Percentiles rank a stretch among this genome's conserved stretches.
These are phyloP conservation scores for Saccharata proteae DNA, from an alignment of 2,329 filamentous ascomycete species.

Conservation along the genomic window DNA sequence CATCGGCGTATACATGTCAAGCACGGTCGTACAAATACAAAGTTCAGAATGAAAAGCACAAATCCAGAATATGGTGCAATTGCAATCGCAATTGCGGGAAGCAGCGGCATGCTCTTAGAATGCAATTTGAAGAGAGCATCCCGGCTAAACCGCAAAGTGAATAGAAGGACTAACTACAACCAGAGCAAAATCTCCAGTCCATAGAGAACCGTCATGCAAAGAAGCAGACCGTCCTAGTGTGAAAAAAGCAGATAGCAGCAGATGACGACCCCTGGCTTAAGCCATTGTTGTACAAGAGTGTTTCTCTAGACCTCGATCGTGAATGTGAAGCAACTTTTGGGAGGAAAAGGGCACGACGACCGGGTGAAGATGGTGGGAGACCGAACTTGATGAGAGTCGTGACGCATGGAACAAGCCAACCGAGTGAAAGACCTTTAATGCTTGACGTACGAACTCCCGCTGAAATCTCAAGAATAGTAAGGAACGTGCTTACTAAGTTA, in stretches of 20 bases:
- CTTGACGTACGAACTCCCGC: constrained; percentile 10
- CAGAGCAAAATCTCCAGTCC: constrained; percentile 8
- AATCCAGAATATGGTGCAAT: no score
- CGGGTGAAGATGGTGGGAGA: constrained; percentile 6
- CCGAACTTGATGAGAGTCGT: constrained; percentile 10
- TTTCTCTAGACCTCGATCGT: constrained; percentile 10
- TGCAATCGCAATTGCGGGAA: no score
- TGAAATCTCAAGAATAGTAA: constrained; percentile 12
- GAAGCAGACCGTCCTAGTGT: constrained; percentile 6
- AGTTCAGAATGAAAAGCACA: no score
- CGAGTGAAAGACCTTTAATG: constrained; percentile 10
- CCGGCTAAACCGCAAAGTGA: no score
- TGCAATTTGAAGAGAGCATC: no score
- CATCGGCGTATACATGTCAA: no score
- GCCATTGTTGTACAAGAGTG: constrained; percentile 10
- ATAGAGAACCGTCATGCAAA: constrained; percentile 3
- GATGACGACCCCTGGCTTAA: constrained; percentile 10
- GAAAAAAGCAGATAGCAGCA: constrained; percentile 8
- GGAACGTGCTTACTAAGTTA: constrained; percentile 10
- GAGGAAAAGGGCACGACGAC: constrained; percentile 8
- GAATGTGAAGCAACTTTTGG: constrained; percentile 10
- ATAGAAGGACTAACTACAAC: constrained; percentile 10
- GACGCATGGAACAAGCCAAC: constrained; percentile 11
- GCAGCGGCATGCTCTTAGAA: no score
- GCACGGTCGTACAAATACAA: no score